These are phyloP conservation scores for Crassisporium funariophilum DNA, from an alignment of 768 basidiomycete genomes.

Conservation along the genomic window DNA sequence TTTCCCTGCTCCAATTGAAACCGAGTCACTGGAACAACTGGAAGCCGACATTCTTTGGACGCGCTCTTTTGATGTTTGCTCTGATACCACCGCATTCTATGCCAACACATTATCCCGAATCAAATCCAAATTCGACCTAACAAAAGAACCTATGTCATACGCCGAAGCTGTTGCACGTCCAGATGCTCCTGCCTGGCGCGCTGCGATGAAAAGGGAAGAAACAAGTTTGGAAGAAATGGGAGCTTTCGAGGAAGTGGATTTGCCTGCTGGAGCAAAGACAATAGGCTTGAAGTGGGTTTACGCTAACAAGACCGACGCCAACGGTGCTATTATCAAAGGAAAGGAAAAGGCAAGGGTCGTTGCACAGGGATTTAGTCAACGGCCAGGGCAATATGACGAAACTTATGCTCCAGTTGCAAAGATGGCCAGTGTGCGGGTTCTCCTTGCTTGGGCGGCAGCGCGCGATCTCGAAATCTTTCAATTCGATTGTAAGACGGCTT, in stretches of 20 bases:
- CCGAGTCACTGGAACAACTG: no score
- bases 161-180: neutral
- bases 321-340: constrained; percentile 31
- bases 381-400: constrained; percentile 35
- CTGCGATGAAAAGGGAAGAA: constrained; percentile 25
- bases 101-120: constrained; percentile 6
- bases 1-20: no score
- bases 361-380: constrained; percentile 27
- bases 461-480: constrained; percentile 21
- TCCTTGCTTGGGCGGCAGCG: constrained; percentile 27
- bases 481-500: constrained; percentile 32
- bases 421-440: constrained; percentile 19
- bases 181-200: constrained; percentile 23
- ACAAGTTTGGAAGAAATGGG: constrained; percentile 18
- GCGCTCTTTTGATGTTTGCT: neutral
- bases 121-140: constrained; percentile 13
- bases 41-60: no score
- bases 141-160: constrained; percentile 15
- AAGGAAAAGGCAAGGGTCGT: constrained; percentile 31
- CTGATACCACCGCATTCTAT: neutral
- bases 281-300: constrained; percentile 39
- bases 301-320: constrained; percentile 36
- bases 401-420: constrained; percentile 34
- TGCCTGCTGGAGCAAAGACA: constrained; percentile 27
- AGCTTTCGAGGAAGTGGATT: constrained; percentile 26